Percentiles rank a stretch among this genome's conserved stretches.
phyloP scores from a whole-genome alignment of 2,329 filamentous ascomycete genomes.

The Cercospora berteroae region DNA sequence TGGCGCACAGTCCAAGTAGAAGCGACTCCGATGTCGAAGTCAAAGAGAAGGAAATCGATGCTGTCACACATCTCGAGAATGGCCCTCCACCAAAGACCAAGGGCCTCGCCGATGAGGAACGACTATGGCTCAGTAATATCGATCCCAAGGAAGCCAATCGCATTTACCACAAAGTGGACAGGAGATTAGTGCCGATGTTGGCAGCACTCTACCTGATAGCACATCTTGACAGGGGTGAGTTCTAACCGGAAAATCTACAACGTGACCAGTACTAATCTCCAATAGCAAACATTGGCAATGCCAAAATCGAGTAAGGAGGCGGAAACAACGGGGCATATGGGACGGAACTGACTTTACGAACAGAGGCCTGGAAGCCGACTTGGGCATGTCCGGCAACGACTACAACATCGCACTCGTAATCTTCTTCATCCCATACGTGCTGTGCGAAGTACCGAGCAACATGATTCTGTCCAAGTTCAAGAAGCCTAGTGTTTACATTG shows the following conservation, averaged over 20 bases:
- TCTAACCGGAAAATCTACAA: neutral
- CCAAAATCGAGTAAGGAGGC: slow-evolving; percentile 44
- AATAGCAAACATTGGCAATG: slow-evolving; percentile 55
- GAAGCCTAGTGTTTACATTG: slow-evolving; percentile 31
- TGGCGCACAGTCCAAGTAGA: slow-evolving; percentile 12
- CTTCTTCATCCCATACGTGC: slow-evolving; percentile 52
- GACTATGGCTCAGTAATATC: slow-evolving; percentile 27
- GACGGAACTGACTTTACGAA: neutral
- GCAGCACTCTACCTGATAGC: slow-evolving; percentile 47
- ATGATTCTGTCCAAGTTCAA: slow-evolving; percentile 38
- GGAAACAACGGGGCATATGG: neutral
- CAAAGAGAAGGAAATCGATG: slow-evolving; percentile 25
- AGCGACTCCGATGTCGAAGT: slow-evolving; percentile 11
- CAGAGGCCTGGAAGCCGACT: slow-evolving; percentile 46
- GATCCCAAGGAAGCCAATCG: slow-evolving; percentile 31
- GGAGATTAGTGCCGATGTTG: slow-evolving; percentile 20
- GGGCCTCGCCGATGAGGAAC: slow-evolving; percentile 25
- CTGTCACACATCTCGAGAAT: slow-evolving; percentile 19
- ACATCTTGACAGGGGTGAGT: slow-evolving; percentile 41
- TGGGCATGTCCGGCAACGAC: slow-evolving; percentile 45
- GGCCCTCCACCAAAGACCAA: slow-evolving; percentile 16
- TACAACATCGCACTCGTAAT: slow-evolving; percentile 54
- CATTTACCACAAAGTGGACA: slow-evolving; percentile 40
- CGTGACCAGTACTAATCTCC: neutral
- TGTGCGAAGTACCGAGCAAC: slow-evolving; percentile 34